Evolutionary conservation across 2,329 filamentous ascomycete species (phyloP), one percentile per base, ranked within the genome.

Genomic region (Juglanconis juglandina): DNA sequence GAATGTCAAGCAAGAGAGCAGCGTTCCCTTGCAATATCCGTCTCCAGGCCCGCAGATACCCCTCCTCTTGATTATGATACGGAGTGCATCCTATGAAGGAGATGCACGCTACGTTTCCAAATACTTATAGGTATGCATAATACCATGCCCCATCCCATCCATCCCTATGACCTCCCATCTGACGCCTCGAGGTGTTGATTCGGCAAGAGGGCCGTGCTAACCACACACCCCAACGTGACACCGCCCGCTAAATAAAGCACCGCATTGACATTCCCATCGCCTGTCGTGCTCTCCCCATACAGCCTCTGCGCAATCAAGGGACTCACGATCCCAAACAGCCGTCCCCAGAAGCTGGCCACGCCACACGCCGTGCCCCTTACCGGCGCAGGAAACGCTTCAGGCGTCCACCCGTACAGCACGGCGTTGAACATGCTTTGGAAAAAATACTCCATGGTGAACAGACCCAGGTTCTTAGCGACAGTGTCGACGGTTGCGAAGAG

Each of bases 211-310:
- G 77, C 73, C n/a, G 79, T 82, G 1, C 73, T 80, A 1, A 84
- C 61, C 0, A 82, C 79, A 64, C 81, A 83, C 0, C 80, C 80
- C 37, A 84, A 64, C 37, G 79, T 81, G 3, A 83, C 77, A 1
- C 81, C 79, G 3, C 82, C 83, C 5, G 83, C 83, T 30, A 86
- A 68, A 65, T 84, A 86, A 57, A 86, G 60, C 0, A 85, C 80
- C 4, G 73, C 75, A 60, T 85, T 83, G 5, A 80, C 68, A 44
- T 76, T 72, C 0, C 76, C 61, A 0, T 62, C 59, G 1, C 63
- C 69, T 0, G 52, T 59, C 71, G 68, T 41, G n/a, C 60, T 65
- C 34, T 65, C 57, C 0, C 74, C 70, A 42, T 77, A 72, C n/a
- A 79, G 72, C 64, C 34, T 37, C 56, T 83, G 78, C 4, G 81